Percentiles rank a stretch among this genome's conserved stretches.
Evolutionary conservation across 257 asterid genomes (phyloP).

Genomic region (Gentiana straminea): DNA sequence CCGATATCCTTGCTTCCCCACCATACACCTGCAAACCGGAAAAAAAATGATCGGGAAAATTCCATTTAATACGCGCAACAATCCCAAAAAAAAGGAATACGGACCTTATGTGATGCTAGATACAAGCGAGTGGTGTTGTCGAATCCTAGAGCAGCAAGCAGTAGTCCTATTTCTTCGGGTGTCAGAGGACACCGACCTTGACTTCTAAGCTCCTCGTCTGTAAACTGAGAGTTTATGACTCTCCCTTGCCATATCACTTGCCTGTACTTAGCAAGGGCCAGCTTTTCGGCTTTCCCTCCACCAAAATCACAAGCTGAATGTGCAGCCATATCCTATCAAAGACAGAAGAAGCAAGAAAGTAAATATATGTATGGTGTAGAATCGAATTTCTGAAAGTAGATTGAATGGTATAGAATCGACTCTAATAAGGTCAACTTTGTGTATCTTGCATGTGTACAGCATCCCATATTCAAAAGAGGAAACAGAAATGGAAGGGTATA

Average conservation of each 20-base stretch:
- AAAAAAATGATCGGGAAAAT: background rate
- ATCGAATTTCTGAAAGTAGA: no score
- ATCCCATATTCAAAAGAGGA: background rate
- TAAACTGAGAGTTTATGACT: slow-evolving; percentile 81
- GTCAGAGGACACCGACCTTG: slow-evolving; percentile 90
- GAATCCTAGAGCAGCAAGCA: slow-evolving; percentile 85
- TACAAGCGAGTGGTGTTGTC: slow-evolving; percentile 71
- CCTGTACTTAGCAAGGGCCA: slow-evolving; percentile 83
- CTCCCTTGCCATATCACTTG: slow-evolving; percentile 95
- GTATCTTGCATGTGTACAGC: no score
- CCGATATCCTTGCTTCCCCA: slow-evolving; percentile 80
- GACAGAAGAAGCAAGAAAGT: no score
- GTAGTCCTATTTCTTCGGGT: slow-evolving; percentile 89
- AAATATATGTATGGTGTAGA: no score
- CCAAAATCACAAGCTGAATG: slow-evolving; percentile 97
- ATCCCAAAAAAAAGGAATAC: background rate
- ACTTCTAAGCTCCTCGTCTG: slow-evolving; percentile 87
- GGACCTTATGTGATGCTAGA: slow-evolving; percentile 90
- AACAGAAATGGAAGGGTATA: slow-evolving; percentile 9
- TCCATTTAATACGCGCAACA: background rate
- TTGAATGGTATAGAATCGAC: no score
- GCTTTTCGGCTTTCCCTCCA: slow-evolving; percentile 86
- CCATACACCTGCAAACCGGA: slow-evolving; percentile 55
- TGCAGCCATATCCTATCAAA: slow-evolving; percentile 86
- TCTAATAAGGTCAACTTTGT: no score